Base-by-base conservation (phyloP, 805 yeast genomes). In the Cyberlindnera sargentensis region DNA sequence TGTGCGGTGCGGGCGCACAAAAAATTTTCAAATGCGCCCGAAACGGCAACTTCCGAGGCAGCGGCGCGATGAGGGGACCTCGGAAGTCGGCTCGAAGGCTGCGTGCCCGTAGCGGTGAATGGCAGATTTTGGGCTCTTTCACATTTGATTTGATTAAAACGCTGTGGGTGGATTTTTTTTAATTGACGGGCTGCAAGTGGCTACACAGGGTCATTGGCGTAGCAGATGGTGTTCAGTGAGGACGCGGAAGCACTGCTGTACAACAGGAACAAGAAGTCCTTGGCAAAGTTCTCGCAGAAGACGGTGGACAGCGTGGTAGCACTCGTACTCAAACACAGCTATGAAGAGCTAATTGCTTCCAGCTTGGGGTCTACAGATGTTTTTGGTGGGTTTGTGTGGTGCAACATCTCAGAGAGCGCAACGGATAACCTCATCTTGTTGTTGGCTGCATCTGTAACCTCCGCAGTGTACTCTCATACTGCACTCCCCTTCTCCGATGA, bases 371-470 rank as follows among this genome's bases (percentile, higher is more conserved):
- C 41, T 10, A 25, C 4, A 31, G 6, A 32, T 3, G 38, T 31
- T 15, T 33, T 20, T 11, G 20, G 15, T 28, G 29, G 20, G 3
- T 37, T 34, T 30, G 30, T 49, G 5, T 39, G 44, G 48, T 26
- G 34, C 23, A 35, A 44, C 31, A 36, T 37, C 34, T 23, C 33
- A 1, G 37, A 40, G 4, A 34, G 26, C 6, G 10, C 30, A 6
- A 47, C 51, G 1, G 57, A 52, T 30, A 33, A 36, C 33, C 36
- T 36, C 7, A 42, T 49, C 3, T 26, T 51, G 5, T 25, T 46
- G 4, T 31, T 45, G 3, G 41, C 45, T 0, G 31, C 37, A 0
- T 27, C 37, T 3, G 8, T 49, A 3, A 26, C 42, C 4, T 32
- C 44, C 7, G 5, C 27, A 24, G 35, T 31, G 26, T n/a, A 31